Evolutionary conservation across 495 filamentous ascomycete genomes (phyloP).

Genomic region (Poronia punctata): DNA sequence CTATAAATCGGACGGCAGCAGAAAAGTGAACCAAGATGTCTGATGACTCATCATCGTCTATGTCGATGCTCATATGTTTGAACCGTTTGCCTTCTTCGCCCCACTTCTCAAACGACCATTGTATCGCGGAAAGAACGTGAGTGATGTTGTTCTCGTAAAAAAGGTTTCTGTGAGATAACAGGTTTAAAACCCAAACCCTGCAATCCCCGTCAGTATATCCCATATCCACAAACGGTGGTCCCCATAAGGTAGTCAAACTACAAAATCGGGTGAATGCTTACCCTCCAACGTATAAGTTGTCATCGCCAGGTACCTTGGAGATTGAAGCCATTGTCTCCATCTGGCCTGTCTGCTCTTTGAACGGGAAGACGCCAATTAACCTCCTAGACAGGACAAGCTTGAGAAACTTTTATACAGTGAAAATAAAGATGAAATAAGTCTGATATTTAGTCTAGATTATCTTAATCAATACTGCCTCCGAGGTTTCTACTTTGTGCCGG

Average conservation of each 20-base stretch:
- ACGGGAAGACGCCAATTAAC: too few relatives aligned
- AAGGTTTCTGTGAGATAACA: conserved; percentile 50
- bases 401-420: too few relatives aligned
- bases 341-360: too few relatives aligned
- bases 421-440: too few relatives aligned
- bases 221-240: conserved; percentile 1
- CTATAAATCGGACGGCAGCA: conserved; percentile 71
- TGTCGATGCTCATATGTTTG: conserved; percentile 68
- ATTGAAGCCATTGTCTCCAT: conserved; percentile 7
- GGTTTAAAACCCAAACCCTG: conserved; percentile 65
- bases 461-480: too few relatives aligned
- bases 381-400: too few relatives aligned
- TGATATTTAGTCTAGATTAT: too few relatives aligned
- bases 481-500: too few relatives aligned
- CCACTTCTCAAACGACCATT: conserved; percentile 32
- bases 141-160: conserved; percentile 71
- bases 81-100: conserved; percentile 43
- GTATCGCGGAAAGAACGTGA: conserved; percentile 76
- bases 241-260: too few relatives aligned
- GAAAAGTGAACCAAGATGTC: conserved; percentile 79
- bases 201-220: conserved; percentile 21
- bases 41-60: conserved; percentile 83
- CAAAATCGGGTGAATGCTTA: conserved; percentile 35
- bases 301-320: conserved; percentile 24
- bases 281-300: conserved; percentile 80